Percentiles rank a stretch among this genome's conserved stretches.
phyloP scores from a whole-genome alignment of 78 protist species.

The Tieghemostelium lacteum region DNA sequence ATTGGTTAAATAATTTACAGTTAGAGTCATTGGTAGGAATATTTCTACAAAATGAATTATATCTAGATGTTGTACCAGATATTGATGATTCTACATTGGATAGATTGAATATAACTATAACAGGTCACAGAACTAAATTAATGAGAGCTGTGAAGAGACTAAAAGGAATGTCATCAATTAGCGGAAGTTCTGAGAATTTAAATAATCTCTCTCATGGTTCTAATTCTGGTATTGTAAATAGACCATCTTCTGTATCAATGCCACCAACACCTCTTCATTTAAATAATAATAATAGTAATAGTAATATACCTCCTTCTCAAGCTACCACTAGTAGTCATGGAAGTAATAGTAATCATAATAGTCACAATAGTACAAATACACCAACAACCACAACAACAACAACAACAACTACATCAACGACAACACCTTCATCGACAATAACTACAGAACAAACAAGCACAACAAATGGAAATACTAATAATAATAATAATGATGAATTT shows the following conservation, averaged over 20 bases:
- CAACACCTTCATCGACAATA: background rate
- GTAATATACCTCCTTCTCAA: background rate
- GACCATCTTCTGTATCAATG: background rate
- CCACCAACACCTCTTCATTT: background rate
- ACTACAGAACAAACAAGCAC: background rate
- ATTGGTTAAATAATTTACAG: conserved; percentile 47
- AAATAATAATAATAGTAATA: background rate
- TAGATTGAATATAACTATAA: conserved; percentile 10
- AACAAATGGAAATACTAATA: background rate
- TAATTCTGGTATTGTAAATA: too few relatives aligned
- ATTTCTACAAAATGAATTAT: conserved; percentile 54
- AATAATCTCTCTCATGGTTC: background rate
- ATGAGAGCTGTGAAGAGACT: conserved; percentile 35
- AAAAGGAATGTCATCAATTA: background rate
- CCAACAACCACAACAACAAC: conserved; percentile 17
- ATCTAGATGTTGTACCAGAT: conserved; percentile 57
- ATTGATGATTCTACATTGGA: conserved; percentile 66
- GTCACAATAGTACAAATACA: background rate
- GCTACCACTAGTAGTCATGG: background rate
- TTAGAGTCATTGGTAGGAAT: conserved; percentile 32
- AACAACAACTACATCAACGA: conserved; percentile 16
- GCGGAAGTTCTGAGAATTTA: background rate
- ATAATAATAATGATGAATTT: background rate
- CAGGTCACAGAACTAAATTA: conserved; percentile 68
- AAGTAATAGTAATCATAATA: background rate